Percentiles rank a stretch among this genome's conserved stretches.
phyloP scores from a whole-genome alignment of 177 flowering plant species.

The Telopea speciosissima region DNA sequence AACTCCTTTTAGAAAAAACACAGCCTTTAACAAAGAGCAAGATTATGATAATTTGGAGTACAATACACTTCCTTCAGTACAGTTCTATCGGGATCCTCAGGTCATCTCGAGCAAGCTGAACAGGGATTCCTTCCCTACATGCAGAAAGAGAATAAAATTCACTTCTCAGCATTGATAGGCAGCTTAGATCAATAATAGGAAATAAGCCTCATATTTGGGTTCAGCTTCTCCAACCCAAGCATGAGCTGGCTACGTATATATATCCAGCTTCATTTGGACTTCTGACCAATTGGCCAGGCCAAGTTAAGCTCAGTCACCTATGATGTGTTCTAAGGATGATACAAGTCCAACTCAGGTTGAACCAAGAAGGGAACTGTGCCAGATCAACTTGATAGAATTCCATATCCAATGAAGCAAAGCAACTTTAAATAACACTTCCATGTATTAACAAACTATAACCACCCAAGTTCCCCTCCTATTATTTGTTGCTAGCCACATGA shows the following conservation, averaged over 20 bases:
- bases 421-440: too few species aligned
- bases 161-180: neutral
- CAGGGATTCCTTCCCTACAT: conserved; percentile 84
- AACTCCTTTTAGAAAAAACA: too few species aligned
- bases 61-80: conserved; percentile 25
- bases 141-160: conserved; percentile 2
- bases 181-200: too few species aligned
- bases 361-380: too few species aligned
- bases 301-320: neutral
- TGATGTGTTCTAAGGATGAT: too few species aligned
- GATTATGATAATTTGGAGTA: too few species aligned
- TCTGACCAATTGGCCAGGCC: neutral
- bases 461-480: neutral
- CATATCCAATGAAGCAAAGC: too few species aligned
- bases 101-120: conserved; percentile 92
- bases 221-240: too few species aligned
- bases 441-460: neutral
- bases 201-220: too few species aligned
- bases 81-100: conserved; percentile 64
- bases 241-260: neutral
- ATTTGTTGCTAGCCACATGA: neutral
- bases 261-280: neutral
- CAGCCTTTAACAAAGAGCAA: too few species aligned
- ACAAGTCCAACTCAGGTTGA: too few species aligned
- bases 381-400: neutral